phyloP scores from a whole-genome alignment of 2,329 filamentous ascomycete genomes.

The Microdochium bolleyi region DNA sequence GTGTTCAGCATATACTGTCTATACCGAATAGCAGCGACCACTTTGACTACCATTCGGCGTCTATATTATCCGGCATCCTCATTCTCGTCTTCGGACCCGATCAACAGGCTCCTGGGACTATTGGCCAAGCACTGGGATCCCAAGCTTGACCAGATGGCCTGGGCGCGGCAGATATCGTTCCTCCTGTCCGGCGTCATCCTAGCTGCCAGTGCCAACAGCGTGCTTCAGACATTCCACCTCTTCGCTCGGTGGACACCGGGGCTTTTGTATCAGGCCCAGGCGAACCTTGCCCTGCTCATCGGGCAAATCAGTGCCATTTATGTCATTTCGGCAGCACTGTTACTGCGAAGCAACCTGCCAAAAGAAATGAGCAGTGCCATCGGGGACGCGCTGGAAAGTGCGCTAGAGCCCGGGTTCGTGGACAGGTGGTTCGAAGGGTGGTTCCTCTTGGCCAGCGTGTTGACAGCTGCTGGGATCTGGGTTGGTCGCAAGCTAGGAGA shows the following conservation, averaged over 20 bases:
- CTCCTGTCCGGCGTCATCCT: constrained; percentile 77
- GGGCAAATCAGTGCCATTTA: constrained; percentile 79
- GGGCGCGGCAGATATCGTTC: constrained; percentile 81
- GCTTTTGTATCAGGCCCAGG: constrained; percentile 65
- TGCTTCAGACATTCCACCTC: constrained; percentile 77
- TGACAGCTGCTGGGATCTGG: constrained; percentile 67
- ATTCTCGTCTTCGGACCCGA: constrained; percentile 68
- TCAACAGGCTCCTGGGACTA: constrained; percentile 74
- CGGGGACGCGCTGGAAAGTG: constrained; percentile 68
- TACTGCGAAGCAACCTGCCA: constrained; percentile 72
- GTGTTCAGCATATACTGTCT: constrained; percentile 75
- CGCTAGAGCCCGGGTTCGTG: constrained; percentile 64
- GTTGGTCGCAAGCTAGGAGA: constrained; percentile 54
- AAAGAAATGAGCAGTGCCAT: constrained; percentile 70
- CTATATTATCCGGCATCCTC: constrained; percentile 35
- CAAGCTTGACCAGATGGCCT: constrained; percentile 71
- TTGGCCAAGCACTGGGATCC: constrained; percentile 80
- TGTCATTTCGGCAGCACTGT: constrained; percentile 70
- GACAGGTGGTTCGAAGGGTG: constrained; percentile 84
- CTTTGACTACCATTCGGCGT: constrained; percentile 59
- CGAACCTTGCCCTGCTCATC: constrained; percentile 71
- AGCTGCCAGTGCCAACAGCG: constrained; percentile 71
- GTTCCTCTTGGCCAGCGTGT: constrained; percentile 63
- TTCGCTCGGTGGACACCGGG: constrained; percentile 68
- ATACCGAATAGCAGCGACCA: constrained; percentile 71